Evolutionary conservation across 1,284 basidiomycete species (phyloP), one percentile per base, ranked within the genome.

Genomic region (Moniliella sp.): DNA sequence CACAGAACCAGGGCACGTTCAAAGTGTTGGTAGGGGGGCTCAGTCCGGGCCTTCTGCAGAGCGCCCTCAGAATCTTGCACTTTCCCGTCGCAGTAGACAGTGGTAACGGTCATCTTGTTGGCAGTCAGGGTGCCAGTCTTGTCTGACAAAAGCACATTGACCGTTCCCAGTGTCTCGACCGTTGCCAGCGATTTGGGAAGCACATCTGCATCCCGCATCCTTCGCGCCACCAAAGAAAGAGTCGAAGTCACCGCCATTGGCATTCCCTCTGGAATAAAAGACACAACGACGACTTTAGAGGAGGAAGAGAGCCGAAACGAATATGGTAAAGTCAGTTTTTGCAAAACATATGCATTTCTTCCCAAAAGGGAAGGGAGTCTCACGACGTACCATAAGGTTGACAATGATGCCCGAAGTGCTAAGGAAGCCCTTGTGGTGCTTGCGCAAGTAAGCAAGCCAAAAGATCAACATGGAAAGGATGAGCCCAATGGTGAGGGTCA

Each of bases 121-220:
- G 71, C 62, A 8, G 75, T 78, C 30, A 78, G 61, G 5, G 75
- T 78, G 5, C 75, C 75, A 1, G 75, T 78, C 61, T 77, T 77
- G 54, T 77, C 75, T 3, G 74, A 75, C 12, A 73, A 73, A 13
- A 76, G 61, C 14, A 76, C 65, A 0, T 73, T 75, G 30, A 74
- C 66, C 1, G 65, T 62, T 0, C 73, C 72, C 15, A 78, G 66
- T 1, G 75, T 78, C 55, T 78, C 75, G 41, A 72, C 69, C 0
- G 70, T 72, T 29, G 70, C 66, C 33, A 74, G 62, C 37, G 67
- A 67, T 46, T 8, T 76, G 72, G 35, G 72, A 69, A 57, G 64
- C 1, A 78, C 74, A 40, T 75, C 74, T 50, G 73, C 70, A 14
- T 67, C 67, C 1, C 73, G 72, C 74, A 76, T 76, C 27, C 73